Evolutionary conservation across 768 basidiomycete genomes (phyloP).

Genomic region (Leccinellum luteum): DNA sequence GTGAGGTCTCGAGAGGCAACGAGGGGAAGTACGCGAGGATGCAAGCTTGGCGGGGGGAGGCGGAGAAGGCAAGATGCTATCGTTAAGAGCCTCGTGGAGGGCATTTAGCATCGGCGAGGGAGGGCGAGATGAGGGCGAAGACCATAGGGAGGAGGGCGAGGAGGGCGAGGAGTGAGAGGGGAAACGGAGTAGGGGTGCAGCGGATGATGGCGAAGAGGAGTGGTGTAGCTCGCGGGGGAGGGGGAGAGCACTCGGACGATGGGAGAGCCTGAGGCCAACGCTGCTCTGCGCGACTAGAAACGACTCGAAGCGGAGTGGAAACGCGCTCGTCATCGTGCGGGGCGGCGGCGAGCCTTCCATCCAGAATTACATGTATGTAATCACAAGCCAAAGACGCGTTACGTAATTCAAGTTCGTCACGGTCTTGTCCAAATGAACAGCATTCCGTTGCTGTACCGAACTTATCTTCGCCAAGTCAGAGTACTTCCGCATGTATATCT

Average conservation of each 20-base stretch:
- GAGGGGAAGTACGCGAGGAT: constrained; percentile 33
- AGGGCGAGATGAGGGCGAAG: constrained; percentile 21
- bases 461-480: constrained; percentile 40
- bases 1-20: constrained; percentile 39
- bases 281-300: not conserved
- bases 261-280: not conserved
- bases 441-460: constrained; percentile 36
- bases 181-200: constrained; percentile 19
- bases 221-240: constrained; percentile 17
- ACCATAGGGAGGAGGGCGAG: constrained; percentile 7
- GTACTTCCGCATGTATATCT: constrained; percentile 47
- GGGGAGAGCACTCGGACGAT: constrained; percentile 8
- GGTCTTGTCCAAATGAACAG: not conserved
- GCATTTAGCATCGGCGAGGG: constrained; percentile 40
- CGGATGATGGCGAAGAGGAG: constrained; percentile 4
- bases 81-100: constrained; percentile 46
- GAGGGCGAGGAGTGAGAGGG: constrained; percentile 4
- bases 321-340: constrained; percentile 6
- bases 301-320: constrained; percentile 3
- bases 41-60: constrained; percentile 46
- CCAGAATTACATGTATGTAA: not conserved
- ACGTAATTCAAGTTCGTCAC: too few species aligned
- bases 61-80: constrained; percentile 37
- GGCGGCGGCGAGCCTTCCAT: constrained; percentile 16
- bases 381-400: constrained; percentile 9